Conservation (phyloP, 495 filamentous ascomycete species). For the Aspergillus coremiiformis region DNA sequence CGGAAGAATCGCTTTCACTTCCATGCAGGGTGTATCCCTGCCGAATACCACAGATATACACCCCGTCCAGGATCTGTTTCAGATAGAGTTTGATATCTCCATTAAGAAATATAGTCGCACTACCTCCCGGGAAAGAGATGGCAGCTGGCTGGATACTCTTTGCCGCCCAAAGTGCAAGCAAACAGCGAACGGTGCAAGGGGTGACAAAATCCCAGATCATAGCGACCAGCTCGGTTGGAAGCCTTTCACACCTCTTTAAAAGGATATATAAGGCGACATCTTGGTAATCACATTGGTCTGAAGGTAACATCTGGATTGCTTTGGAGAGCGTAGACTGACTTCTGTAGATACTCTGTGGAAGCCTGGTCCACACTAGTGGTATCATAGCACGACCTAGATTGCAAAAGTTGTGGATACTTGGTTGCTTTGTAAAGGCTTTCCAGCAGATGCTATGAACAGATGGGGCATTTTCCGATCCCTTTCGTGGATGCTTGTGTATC, state of each 20-base stretch:
- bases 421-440: background rate
- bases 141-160: background rate
- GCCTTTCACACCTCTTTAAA: background rate
- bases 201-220: background rate
- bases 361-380: background rate
- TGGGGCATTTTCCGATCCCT: background rate
- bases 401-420: background rate
- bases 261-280: background rate
- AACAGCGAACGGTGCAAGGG: background rate
- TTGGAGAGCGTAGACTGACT: background rate
- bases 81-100: background rate
- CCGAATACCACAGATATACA: slow-evolving; percentile 4
- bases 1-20: background rate
- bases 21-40: background rate
- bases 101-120: background rate
- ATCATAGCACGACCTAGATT: slow-evolving; percentile 1
- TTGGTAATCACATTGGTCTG: background rate
- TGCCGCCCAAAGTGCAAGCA: background rate
- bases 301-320: background rate
- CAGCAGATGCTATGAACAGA: background rate
- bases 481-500: background rate
- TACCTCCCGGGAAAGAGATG: background rate
- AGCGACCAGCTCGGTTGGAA: background rate
- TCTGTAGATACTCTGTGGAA: background rate
- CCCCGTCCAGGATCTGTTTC: background rate